Percentiles rank a stretch among this genome's conserved stretches.
Conservation (phyloP, 805 yeast genomes). For the Ogataea nonfermentans region DNA sequence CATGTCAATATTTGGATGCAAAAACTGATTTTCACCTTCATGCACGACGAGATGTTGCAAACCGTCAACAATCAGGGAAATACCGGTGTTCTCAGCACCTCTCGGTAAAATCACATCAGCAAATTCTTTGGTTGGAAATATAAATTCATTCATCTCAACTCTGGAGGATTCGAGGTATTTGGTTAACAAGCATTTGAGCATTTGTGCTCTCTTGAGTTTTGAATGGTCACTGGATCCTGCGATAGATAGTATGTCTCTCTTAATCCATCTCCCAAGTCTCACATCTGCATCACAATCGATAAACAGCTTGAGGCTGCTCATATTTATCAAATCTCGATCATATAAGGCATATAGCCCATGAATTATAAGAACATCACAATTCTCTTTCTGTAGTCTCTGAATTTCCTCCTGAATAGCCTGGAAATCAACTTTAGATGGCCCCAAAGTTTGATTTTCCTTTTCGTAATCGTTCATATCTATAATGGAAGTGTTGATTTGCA, state of each 20-base stretch:
- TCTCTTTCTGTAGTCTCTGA: slow-evolving; percentile 6
- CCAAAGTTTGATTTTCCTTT: slow-evolving; percentile 9
- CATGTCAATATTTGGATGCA: slow-evolving; percentile 1
- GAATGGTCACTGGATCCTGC: slow-evolving; percentile 1
- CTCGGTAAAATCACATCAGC: slow-evolving; percentile 76
- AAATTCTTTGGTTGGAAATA: slow-evolving; percentile 63
- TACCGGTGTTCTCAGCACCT: slow-evolving; percentile 61
- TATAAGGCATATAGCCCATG: slow-evolving; percentile 82
- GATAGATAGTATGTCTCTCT: slow-evolving; percentile 29
- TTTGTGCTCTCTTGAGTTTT: slow-evolving; percentile 12
- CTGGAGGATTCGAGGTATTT: slow-evolving; percentile 56
- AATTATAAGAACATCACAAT: slow-evolving; percentile 44
- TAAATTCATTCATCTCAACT: slow-evolving; percentile 64
- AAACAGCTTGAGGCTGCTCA: slow-evolving; percentile 67
- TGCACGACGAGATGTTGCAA: slow-evolving; percentile 39
- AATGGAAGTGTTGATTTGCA: slow-evolving; percentile 16
- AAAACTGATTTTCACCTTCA: slow-evolving; percentile 10
- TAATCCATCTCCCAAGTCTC: slow-evolving; percentile 76
- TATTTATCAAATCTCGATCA: slow-evolving; percentile 50
- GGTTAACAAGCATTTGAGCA: slow-evolving; percentile 38
- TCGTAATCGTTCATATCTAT: slow-evolving; percentile 28
- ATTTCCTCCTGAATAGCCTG: slow-evolving; percentile 23
- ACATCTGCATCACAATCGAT: slow-evolving; percentile 85
- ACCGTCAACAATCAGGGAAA: slow-evolving; percentile 63
- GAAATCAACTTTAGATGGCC: slow-evolving; percentile 45